Conservation (phyloP, 352 stramenopile genomes). For the Globisporangium megalacanthum region DNA sequence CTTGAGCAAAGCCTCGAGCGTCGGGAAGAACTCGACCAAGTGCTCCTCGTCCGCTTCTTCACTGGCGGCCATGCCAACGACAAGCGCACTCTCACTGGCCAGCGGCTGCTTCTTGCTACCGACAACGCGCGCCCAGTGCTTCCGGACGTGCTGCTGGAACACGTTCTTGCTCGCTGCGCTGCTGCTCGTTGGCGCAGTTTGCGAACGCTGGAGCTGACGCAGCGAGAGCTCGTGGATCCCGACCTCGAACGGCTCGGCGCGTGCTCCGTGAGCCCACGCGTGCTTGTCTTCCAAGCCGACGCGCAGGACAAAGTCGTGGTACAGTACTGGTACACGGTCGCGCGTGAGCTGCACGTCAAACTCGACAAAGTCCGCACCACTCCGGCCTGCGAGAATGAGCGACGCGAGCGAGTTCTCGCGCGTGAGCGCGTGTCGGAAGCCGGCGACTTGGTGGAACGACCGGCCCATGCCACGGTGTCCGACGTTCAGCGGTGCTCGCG, state of each 20-base stretch:
- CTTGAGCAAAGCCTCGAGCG: conserved; percentile 57
- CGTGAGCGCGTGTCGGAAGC: conserved; percentile 48
- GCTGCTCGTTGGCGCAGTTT: conserved; percentile 34
- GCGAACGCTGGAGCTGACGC: conserved; percentile 47
- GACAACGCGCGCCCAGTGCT: conserved; percentile 58
- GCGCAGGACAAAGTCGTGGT: conserved; percentile 74
- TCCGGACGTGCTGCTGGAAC: conserved; percentile 53
- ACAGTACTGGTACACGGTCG: conserved; percentile 65
- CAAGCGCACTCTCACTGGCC: no score
- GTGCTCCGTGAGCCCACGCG: conserved; percentile 35
- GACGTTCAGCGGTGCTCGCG: conserved; percentile 46
- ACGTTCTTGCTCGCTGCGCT: conserved; percentile 22
- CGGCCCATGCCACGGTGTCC: conserved; percentile 76
- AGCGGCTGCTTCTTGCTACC: conserved; percentile 15
- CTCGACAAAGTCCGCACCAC: conserved; percentile 74
- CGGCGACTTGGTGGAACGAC: conserved; percentile 63
- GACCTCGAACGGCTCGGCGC: conserved; percentile 53
- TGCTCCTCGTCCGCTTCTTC: conserved; percentile 30
- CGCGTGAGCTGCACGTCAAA: conserved; percentile 84
- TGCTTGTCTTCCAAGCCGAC: conserved; percentile 56
- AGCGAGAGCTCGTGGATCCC: conserved; percentile 66
- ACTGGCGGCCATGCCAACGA: no score
- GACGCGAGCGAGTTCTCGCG: conserved; percentile 76
- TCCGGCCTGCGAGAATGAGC: conserved; percentile 60
- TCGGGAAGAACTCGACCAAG: conserved; percentile 66